These are phyloP conservation scores for Globisporangium emineosum DNA, from an alignment of 352 stramenopile species.

Conservation along the genomic window DNA sequence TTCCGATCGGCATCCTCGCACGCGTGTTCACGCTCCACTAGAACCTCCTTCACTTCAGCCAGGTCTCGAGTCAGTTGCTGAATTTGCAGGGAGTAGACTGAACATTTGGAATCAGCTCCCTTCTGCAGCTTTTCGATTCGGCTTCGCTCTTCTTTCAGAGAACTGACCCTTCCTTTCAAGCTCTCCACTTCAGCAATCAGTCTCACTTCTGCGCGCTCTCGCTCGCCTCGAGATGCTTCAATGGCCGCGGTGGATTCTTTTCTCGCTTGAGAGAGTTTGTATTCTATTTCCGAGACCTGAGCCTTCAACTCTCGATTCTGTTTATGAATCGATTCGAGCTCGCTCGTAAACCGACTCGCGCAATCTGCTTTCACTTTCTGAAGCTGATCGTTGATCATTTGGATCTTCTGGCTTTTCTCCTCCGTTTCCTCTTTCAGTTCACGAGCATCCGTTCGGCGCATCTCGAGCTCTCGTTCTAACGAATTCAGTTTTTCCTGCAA, in stretches of 20 bases:
- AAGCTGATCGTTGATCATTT: conserved; percentile 68
- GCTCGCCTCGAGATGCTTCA: conserved; percentile 37
- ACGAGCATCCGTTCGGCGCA: conserved; percentile 48
- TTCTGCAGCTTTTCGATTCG: conserved; percentile 45
- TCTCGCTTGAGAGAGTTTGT: conserved; percentile 39
- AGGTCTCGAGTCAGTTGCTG: conserved; percentile 59
- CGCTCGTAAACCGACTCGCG: conserved; percentile 41
- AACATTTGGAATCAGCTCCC: conserved; percentile 45
- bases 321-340: conserved; percentile 49
- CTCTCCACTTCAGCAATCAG: conserved; percentile 61
- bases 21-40: conserved; percentile 56
- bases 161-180: conserved; percentile 40
- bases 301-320: conserved; percentile 66
- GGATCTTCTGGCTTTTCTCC: conserved; percentile 58
- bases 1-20: conserved; percentile 74
- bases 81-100: conserved; percentile 40
- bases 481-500: conserved; percentile 34
- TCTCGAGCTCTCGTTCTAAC: conserved; percentile 57
- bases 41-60: conserved; percentile 46
- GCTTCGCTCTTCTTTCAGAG: conserved; percentile 63
- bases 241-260: conserved; percentile 36
- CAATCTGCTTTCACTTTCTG: conserved; percentile 74
- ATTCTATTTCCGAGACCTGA: conserved; percentile 46
- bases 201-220: conserved; percentile 50
- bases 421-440: conserved; percentile 64